A percentile compares a stretch with the other conserved stretches of the same genome.
Conservation (phyloP, 345 rosid genomes). For the Melaleuca alternifolia region DNA sequence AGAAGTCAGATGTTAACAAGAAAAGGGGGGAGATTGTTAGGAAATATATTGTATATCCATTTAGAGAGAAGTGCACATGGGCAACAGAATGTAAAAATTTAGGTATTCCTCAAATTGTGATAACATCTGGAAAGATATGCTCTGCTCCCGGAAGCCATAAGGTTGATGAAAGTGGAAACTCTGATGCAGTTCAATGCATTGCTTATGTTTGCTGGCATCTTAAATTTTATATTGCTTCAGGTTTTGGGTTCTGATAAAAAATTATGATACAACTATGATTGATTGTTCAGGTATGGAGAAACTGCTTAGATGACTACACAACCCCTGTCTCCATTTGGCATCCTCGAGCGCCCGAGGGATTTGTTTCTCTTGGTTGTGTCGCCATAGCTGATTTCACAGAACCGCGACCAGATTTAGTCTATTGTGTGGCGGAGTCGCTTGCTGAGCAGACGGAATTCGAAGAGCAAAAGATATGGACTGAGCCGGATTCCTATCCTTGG, state of each 20-base stretch:
- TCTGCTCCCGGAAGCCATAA: neutral
- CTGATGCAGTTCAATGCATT: neutral
- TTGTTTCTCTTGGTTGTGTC: conserved; percentile 58
- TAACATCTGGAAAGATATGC: neutral
- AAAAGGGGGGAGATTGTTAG: neutral
- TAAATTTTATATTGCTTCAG: neutral
- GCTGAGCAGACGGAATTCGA: conserved; percentile 74
- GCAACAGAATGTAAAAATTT: neutral
- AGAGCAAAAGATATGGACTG: conserved; percentile 81
- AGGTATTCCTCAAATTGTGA: neutral
- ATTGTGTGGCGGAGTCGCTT: conserved; percentile 55
- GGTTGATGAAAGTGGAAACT: neutral
- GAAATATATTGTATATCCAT: neutral
- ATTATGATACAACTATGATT: neutral
- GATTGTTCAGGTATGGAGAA: conserved; percentile 76
- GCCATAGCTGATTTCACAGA: conserved; percentile 59
- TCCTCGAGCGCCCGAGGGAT: conserved; percentile 90
- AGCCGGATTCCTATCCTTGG: conserved; percentile 86
- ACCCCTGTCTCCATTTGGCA: conserved; percentile 77
- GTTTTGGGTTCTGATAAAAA: neutral
- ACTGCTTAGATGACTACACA: conserved; percentile 67
- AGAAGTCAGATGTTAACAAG: neutral
- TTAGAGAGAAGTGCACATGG: neutral
- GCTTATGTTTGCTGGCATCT: neutral
- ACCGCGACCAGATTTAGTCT: conserved; percentile 47